Conservation (phyloP, 306 rosid species). For the Glycine soja region DNA sequence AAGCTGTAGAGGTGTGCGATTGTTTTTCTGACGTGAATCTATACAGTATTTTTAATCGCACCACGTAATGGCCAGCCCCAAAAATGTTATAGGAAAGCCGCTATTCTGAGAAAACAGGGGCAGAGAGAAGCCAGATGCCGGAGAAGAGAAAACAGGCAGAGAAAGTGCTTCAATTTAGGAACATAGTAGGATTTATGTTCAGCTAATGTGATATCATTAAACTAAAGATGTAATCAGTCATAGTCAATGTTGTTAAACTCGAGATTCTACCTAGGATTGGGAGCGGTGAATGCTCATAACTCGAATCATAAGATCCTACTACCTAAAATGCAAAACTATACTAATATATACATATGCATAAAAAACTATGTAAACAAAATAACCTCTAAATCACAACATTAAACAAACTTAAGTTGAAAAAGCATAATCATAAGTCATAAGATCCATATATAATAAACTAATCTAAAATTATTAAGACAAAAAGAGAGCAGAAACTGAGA, state of each 20-base stretch:
- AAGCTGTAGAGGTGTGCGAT: not conserved
- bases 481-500: not conserved
- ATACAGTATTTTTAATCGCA: not conserved
- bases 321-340: not conserved
- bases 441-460: not conserved
- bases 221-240: not conserved
- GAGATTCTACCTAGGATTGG: not conserved
- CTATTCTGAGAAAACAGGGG: not conserved
- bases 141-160: not conserved
- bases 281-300: not conserved
- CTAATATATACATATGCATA: not conserved
- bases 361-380: not conserved
- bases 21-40: slow-evolving; percentile 1
- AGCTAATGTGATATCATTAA: slow-evolving; percentile 1
- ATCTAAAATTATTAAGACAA: not conserved
- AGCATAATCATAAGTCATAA: not conserved
- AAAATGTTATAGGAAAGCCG: not conserved
- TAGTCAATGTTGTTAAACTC: not conserved
- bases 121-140: not conserved
- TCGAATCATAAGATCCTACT: not conserved
- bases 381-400: not conserved
- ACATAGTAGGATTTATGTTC: slow-evolving; percentile 4
- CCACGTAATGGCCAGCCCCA: not conserved
- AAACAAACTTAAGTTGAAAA: not conserved
- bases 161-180: not conserved